Conservation (phyloP, 2,329 filamentous ascomycete genomes). For the Conoideocrella luteorostrata region DNA sequence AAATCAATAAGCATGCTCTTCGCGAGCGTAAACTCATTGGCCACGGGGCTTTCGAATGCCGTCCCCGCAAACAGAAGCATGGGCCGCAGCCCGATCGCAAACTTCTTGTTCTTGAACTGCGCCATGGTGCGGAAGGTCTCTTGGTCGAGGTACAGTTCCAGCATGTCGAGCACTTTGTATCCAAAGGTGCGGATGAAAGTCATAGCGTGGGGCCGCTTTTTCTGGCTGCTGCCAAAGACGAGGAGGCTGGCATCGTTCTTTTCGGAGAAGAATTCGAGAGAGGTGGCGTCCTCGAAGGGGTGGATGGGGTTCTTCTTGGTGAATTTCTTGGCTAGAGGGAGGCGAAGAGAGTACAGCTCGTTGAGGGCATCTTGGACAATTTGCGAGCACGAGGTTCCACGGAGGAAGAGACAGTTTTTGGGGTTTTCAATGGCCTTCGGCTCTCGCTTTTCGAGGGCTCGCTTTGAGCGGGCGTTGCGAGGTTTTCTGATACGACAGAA, state of each 20-base stretch:
- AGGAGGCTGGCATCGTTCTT: conserved; percentile 92
- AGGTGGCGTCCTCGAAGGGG: conserved; percentile 84
- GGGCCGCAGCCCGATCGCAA: conserved; percentile 77
- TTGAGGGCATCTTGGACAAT: conserved; percentile 75
- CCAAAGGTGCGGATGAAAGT: conserved; percentile 79
- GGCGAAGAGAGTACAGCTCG: conserved; percentile 79
- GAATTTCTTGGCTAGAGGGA: conserved; percentile 82
- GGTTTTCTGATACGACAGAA: conserved; percentile 41
- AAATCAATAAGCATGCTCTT: conserved; percentile 87
- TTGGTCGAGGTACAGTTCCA: conserved; percentile 78
- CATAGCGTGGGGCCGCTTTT: conserved; percentile 91
- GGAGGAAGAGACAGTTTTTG: conserved; percentile 83
- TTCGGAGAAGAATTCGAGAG: conserved; percentile 88
- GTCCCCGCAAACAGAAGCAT: conserved; percentile 88
- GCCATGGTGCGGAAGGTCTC: conserved; percentile 62
- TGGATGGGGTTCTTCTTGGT: conserved; percentile 95
- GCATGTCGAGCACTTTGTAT: conserved; percentile 87
- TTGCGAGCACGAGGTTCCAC: conserved; percentile 78
- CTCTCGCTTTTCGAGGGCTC: conserved; percentile 86
- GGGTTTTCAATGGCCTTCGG: conserved; percentile 85
- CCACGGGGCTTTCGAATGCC: conserved; percentile 75
- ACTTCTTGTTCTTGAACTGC: conserved; percentile 71
- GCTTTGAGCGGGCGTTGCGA: conserved; percentile 79
- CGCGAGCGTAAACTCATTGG: conserved; percentile 74
- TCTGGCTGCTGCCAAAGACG: conserved; percentile 77